A percentile compares a stretch with the other conserved stretches of the same genome.
Conservation (phyloP, 129 eudicot species). For the Daucus carota region DNA sequence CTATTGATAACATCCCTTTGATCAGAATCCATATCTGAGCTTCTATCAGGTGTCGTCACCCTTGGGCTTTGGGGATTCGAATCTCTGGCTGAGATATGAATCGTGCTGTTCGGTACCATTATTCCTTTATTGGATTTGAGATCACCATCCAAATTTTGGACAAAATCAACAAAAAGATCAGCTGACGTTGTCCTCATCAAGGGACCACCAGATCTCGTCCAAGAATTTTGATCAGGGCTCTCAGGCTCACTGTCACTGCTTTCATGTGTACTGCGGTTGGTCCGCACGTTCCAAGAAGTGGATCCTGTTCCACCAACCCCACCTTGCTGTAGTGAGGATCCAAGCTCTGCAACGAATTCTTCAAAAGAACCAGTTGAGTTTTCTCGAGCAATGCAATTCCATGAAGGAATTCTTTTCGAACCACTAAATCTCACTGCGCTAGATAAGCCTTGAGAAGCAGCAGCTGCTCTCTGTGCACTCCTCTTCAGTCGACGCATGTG, state of each 20-base stretch:
- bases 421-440: conserved; percentile 56
- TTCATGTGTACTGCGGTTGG: conserved; percentile 42
- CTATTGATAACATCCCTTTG: conserved; percentile 25
- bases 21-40: conserved; percentile 40
- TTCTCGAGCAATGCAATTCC: conserved; percentile 90
- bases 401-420: conserved; percentile 83
- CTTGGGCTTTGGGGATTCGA: conserved; percentile 32
- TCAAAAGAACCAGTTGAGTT: conserved; percentile 84
- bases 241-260: conserved; percentile 88
- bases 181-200: conserved; percentile 92
- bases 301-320: conserved; percentile 17
- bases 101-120: conserved; percentile 14
- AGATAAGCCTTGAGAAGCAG: conserved; percentile 54
- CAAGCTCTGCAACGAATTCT: conserved; percentile 39
- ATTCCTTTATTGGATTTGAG: conserved; percentile 30
- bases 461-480: conserved; percentile 86
- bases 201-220: conserved; percentile 96
- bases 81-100: conserved; percentile 24
- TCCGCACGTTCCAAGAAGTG: conserved; percentile 27
- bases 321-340: conserved; percentile 44
- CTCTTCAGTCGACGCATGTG: conserved; percentile 90
- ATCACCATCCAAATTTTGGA: conserved; percentile 59
- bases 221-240: conserved; percentile 39
- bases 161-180: conserved; percentile 54
- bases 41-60: conserved; percentile 49